Evolutionary conservation across 441 rosid genomes (phyloP).

Genomic region (Arabidopsis hybrid): DNA sequence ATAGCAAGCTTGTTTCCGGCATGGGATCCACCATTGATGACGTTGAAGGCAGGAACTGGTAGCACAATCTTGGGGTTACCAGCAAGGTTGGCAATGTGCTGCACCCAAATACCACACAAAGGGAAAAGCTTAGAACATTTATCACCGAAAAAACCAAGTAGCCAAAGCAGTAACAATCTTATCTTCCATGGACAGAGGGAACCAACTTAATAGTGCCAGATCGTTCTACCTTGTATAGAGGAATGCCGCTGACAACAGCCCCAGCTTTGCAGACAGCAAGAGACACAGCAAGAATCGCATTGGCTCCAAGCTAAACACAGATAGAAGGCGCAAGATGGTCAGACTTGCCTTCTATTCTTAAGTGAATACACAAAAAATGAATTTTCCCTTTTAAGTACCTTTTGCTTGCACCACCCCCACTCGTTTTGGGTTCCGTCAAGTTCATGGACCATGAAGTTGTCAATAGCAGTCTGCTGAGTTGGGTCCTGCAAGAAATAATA

Average conservation of each 20-base stretch:
- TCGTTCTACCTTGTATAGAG: constrained; percentile 84
- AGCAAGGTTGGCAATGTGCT: constrained; percentile 96
- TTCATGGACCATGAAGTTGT: constrained; percentile 89
- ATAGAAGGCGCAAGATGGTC: constrained; percentile 3
- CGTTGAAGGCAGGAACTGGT: constrained; percentile 98
- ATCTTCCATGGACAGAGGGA: neutral
- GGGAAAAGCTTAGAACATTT: neutral
- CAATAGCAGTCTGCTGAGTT: constrained; percentile 81
- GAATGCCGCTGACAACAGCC: constrained; percentile 76
- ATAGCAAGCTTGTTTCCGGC: constrained; percentile 98
- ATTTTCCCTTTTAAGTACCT: constrained; percentile 52
- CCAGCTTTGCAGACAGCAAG: constrained; percentile 99
- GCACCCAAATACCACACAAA: constrained; percentile 42
- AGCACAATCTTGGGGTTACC: constrained; percentile 87
- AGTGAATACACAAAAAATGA: constrained; percentile 4
- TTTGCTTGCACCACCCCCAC: constrained; percentile 99
- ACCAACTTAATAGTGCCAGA: neutral
- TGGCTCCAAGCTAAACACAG: constrained; percentile 85
- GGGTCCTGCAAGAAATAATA: constrained; percentile 70
- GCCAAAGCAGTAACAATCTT: neutral
- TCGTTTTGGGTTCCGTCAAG: constrained; percentile 96
- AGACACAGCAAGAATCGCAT: constrained; percentile 94
- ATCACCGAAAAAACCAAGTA: constrained; percentile 11
- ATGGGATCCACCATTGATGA: constrained; percentile 98
- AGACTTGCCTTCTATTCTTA: neutral